Base-by-base conservation (phyloP, 371 early-diverging fungal species). In the Batkoa obscura region DNA sequence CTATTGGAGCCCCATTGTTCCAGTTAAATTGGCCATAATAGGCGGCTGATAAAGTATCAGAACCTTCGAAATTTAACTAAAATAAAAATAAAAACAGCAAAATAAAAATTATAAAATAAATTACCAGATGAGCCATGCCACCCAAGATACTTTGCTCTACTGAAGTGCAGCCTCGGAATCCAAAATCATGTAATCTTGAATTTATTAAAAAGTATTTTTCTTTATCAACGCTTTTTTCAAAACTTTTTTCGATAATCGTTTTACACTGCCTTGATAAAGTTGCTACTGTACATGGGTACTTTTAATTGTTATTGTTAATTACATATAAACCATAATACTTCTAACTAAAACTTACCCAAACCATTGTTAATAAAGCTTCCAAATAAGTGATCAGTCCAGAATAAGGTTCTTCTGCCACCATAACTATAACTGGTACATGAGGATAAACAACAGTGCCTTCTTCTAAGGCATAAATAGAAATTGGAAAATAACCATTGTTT, bases 91-190 rank as follows among this genome's bases (percentile, higher is more conserved):
- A 48, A 2, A 6, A n/a, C n/a, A n/a, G n/a, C 9, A 45, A 42
- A 38, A 52, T 33, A 42, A 38, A 36, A 30, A 4, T n/a, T 6
- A 5, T 49, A 34, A 36, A 23, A 43, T 34, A 36, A 36, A 52
- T 59, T 68, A 78, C 79, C 65, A 88, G 58, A 62, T 88, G 89
- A 12, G 88, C 85, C 2, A 73, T 62, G 10, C 86, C 88, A 17
- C 90, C 90, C 50, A 86, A 70, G 50, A 88, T 70, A n/a, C 83
- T 72, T 63, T 89, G 88, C 61, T 89, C 90, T 1, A 86, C 78
- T 12, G 72, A 73, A 0, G 90, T 84, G 70, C 88, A 87, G 0
- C 79, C 90, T 42, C 90, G 81, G 66, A 88, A 87, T 1, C 90
- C 90, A 64, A 86, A 89, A 62, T 89, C 90, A 56, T 88, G 87